A percentile compares a stretch with the other conserved stretches of the same genome.
These are phyloP conservation scores for Hebeloma cylindrosporum DNA, from an alignment of 768 basidiomycete genomes.

Conservation along the genomic window DNA sequence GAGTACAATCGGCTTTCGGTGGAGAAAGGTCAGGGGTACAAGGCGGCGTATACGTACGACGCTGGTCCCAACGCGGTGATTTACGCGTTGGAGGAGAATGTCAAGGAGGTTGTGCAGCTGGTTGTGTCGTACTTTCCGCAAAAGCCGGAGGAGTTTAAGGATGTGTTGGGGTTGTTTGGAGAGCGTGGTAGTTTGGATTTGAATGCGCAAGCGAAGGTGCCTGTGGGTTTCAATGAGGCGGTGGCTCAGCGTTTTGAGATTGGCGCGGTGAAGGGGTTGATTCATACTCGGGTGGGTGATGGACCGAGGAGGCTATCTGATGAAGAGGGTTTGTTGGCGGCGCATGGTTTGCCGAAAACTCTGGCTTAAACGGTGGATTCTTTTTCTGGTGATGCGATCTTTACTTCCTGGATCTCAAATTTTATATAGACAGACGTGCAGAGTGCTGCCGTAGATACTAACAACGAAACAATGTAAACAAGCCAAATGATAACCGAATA, in stretches of 20 bases:
- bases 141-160: conserved; percentile 64
- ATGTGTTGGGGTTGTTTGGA: conserved; percentile 66
- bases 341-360: conserved; percentile 67
- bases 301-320: conserved; percentile 72
- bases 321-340: conserved; percentile 65
- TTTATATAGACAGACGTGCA: not conserved
- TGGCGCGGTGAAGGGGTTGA: conserved; percentile 85
- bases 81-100: conserved; percentile 77
- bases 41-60: conserved; percentile 98
- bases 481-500: too few species aligned
- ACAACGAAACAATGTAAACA: too few species aligned
- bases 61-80: conserved; percentile 99
- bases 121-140: conserved; percentile 89
- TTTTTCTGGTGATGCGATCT: too few species aligned
- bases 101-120: conserved; percentile 74
- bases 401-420: too few species aligned
- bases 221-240: conserved; percentile 73
- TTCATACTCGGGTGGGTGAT: conserved; percentile 91
- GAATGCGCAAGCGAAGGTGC: conserved; percentile 45
- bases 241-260: conserved; percentile 73
- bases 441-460: too few species aligned
- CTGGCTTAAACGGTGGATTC: conserved; percentile 31
- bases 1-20: conserved; percentile 87
- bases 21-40: conserved; percentile 52
- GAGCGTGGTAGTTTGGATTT: conserved; percentile 37